These are phyloP conservation scores for Epicoccum nigrum DNA, from an alignment of 2,329 filamentous ascomycete genomes.

Conservation along the genomic window DNA sequence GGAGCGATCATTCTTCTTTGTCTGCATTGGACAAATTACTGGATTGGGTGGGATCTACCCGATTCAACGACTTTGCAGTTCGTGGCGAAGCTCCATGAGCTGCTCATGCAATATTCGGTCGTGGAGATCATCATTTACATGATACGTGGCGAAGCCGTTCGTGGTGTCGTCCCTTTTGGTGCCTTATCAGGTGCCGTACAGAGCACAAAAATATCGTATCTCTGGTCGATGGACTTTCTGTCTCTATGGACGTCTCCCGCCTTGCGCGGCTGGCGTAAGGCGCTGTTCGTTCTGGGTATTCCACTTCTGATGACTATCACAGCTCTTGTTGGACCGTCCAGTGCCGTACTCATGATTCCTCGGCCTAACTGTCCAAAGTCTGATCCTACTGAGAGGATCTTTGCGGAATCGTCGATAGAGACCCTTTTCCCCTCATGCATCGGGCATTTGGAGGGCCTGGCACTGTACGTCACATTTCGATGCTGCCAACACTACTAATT, in stretches of 20 bases:
- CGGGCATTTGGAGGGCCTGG: too few relatives aligned
- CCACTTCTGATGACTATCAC: not conserved
- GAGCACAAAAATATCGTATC: constrained; percentile 18
- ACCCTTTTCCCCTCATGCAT: too few relatives aligned
- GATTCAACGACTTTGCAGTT: constrained; percentile 20
- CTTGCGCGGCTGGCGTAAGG: not conserved
- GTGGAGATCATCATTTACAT: constrained; percentile 10
- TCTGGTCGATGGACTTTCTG: constrained; percentile 24
- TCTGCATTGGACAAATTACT: too few relatives aligned
- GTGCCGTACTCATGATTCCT: constrained; percentile 13
- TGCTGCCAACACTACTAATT: too few relatives aligned
- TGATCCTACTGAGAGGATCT: too few relatives aligned
- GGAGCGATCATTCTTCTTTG: too few relatives aligned
- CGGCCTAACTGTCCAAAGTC: too few relatives aligned
- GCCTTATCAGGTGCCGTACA: constrained; percentile 19
- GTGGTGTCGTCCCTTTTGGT: constrained; percentile 16
- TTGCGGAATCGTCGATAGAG: too few relatives aligned
- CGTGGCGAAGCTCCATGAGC: constrained; percentile 26
- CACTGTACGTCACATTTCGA: too few relatives aligned
- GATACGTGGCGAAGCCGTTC: constrained; percentile 4
- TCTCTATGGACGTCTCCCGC: not conserved
- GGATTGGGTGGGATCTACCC: too few relatives aligned
- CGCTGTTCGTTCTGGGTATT: not conserved
- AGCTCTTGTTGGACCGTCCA: constrained; percentile 10
- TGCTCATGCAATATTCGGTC: constrained; percentile 24